Percentiles rank a stretch among this genome's conserved stretches.
These are phyloP conservation scores for Postia placenta DNA, from an alignment of 768 basidiomycete species.

Conservation along the genomic window DNA sequence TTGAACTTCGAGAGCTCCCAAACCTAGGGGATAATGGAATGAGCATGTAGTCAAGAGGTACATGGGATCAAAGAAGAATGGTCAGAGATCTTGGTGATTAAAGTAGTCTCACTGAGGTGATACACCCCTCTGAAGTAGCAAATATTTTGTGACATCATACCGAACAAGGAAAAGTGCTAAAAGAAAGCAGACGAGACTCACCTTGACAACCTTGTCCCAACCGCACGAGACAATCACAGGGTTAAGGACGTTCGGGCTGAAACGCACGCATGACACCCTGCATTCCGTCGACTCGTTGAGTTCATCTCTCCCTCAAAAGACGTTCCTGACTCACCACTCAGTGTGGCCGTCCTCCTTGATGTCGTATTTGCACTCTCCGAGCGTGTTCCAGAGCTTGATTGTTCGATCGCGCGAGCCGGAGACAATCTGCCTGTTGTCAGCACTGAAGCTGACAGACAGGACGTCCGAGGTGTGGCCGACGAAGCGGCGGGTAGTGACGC, in stretches of 20 bases:
- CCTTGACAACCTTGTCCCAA: constrained; percentile 99
- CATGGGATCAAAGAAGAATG: constrained; percentile 4
- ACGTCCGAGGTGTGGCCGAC: constrained; percentile 98
- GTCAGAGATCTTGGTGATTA: constrained; percentile 30
- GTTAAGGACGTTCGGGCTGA: constrained; percentile 96
- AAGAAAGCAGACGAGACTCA: constrained; percentile 29
- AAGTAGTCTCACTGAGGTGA: constrained; percentile 26
- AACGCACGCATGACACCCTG: constrained; percentile 98
- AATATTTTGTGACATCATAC: constrained; percentile 26
- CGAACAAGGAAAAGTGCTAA: constrained; percentile 1
- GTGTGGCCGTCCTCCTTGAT: constrained; percentile 98
- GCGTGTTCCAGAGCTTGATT: constrained; percentile 99
- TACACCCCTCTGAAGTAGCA: constrained; percentile 31
- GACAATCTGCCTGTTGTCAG: constrained; percentile 99
- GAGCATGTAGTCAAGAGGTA: background rate
- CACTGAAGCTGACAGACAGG: constrained; percentile 98
- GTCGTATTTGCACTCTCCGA: constrained; percentile 99
- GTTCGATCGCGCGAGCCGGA: constrained; percentile 94
- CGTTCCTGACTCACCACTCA: constrained; percentile 64
- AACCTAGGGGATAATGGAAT: constrained; percentile 53
- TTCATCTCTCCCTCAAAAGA: background rate
- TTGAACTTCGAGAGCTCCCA: constrained; percentile 99
- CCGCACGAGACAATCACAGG: constrained; percentile 98
- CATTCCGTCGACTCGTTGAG: background rate
- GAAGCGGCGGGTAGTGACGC: constrained; percentile 92